These are phyloP conservation scores for Tillandsia fasciculata DNA, from an alignment of 176 grass and related monocot species.

Conservation along the genomic window DNA sequence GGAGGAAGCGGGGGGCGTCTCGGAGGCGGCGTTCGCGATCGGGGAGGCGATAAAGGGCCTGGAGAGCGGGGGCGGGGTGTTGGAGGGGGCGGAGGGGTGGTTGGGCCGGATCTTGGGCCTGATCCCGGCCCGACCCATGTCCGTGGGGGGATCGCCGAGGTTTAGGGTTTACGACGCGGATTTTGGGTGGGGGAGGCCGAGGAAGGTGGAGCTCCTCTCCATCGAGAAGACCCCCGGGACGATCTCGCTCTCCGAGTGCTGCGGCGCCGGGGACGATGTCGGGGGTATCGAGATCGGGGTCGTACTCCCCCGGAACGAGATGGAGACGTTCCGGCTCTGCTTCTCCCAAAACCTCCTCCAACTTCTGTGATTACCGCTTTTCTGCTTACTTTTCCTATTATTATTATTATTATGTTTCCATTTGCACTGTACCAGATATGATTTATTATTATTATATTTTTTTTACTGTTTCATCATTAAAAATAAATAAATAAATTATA, in stretches of 20 bases:
- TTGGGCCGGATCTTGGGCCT: constrained; percentile 66
- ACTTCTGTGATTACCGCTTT: neutral
- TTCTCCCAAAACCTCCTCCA: constrained; percentile 35
- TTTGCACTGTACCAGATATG: no score
- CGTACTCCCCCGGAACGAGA: constrained; percentile 54
- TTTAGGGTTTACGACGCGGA: constrained; percentile 73
- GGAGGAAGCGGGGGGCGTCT: constrained; percentile 30
- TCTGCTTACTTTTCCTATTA: no score
- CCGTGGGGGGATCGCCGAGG: constrained; percentile 69
- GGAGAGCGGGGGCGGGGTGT: constrained; percentile 33
- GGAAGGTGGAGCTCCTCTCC: constrained; percentile 75
- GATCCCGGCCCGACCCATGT: constrained; percentile 64
- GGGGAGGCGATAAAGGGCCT: constrained; percentile 46
- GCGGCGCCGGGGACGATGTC: constrained; percentile 16
- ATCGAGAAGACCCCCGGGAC: constrained; percentile 91
- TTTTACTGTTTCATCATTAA: no score
- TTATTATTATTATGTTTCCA: no score
- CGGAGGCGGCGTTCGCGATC: constrained; percentile 45
- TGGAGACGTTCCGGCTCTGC: constrained; percentile 35
- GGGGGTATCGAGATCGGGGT: constrained; percentile 81
- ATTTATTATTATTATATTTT: no score
- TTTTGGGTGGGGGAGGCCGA: constrained; percentile 54
- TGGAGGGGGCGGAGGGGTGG: constrained; percentile 68
- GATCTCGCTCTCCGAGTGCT: constrained; percentile 57
- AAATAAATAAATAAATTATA: no score